Evolutionary conservation across 192 early-diverging fungal species (phyloP).

Genomic region (Obelidium mucronatum): DNA sequence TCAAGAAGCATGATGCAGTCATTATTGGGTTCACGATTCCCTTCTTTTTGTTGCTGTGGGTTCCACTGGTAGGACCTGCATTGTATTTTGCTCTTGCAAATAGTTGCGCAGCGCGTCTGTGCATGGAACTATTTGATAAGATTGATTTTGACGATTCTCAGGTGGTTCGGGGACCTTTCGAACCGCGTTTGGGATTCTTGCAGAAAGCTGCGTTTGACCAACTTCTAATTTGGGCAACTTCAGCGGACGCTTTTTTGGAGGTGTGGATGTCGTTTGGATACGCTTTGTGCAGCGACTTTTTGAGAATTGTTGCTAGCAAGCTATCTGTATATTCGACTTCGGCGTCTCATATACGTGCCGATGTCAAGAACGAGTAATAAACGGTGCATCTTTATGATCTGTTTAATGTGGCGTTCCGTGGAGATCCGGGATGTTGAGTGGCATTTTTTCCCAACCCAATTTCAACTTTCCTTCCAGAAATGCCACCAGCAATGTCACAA

Average conservation of each 20-base stretch:
- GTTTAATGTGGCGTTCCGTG: no score
- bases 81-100: slow-evolving; percentile 47
- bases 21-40: slow-evolving; percentile 47
- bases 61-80: slow-evolving; percentile 47
- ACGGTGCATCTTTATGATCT: no score
- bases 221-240: not conserved
- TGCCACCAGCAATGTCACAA: no score
- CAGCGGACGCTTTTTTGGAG: not conserved
- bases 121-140: slow-evolving; percentile 44
- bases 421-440: no score
- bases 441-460: no score
- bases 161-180: not conserved
- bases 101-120: slow-evolving; percentile 35
- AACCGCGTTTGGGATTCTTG: not conserved
- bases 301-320: no score
- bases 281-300: no score
- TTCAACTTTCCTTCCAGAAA: no score
- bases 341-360: no score
- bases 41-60: slow-evolving; percentile 36
- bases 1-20: slow-evolving; percentile 37
- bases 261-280: no score
- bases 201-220: not conserved
- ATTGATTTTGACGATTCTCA: slow-evolving; percentile 25
- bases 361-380: no score
- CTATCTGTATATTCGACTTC: no score